Conservation (phyloP, 2,329 filamentous ascomycete species). For the Coniella vitis region DNA sequence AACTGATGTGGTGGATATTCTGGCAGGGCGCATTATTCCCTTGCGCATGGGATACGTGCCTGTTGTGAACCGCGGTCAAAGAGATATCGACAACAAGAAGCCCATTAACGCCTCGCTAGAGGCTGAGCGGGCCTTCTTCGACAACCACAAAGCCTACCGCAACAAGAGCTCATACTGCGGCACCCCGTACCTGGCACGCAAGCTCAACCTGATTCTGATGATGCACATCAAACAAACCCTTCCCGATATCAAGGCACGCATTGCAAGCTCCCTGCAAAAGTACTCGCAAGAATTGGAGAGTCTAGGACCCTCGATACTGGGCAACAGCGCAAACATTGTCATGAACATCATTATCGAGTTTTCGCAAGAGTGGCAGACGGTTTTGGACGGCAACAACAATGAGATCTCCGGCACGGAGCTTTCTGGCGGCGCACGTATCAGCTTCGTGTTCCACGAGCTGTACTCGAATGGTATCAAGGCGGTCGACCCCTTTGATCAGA, state of each 20-base stretch:
- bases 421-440: conserved; percentile 95
- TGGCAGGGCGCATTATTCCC: conserved; percentile 96
- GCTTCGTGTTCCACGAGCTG: conserved; percentile 97
- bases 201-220: conserved; percentile 98
- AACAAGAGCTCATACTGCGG: conserved; percentile 99
- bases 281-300: conserved; percentile 75
- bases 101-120: conserved; percentile 85
- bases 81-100: conserved; percentile 98
- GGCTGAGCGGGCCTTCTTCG: conserved; percentile 93
- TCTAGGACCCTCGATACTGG: conserved; percentile 88
- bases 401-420: conserved; percentile 92
- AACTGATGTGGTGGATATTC: conserved; percentile 93
- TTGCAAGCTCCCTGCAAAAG: conserved; percentile 88
- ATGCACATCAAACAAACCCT: conserved; percentile 99
- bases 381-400: conserved; percentile 92
- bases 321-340: conserved; percentile 92
- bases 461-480: conserved; percentile 98
- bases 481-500: conserved; percentile 92
- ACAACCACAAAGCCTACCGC: conserved; percentile 95
- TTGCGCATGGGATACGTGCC: conserved; percentile 88
- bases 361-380: conserved; percentile 92
- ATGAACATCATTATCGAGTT: conserved; percentile 99
- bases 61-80: conserved; percentile 94
- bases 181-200: conserved; percentile 91
- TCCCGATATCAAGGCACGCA: conserved; percentile 95